Conservation (phyloP, 1,284 basidiomycete species). For the Ceratobasidium sp. region DNA sequence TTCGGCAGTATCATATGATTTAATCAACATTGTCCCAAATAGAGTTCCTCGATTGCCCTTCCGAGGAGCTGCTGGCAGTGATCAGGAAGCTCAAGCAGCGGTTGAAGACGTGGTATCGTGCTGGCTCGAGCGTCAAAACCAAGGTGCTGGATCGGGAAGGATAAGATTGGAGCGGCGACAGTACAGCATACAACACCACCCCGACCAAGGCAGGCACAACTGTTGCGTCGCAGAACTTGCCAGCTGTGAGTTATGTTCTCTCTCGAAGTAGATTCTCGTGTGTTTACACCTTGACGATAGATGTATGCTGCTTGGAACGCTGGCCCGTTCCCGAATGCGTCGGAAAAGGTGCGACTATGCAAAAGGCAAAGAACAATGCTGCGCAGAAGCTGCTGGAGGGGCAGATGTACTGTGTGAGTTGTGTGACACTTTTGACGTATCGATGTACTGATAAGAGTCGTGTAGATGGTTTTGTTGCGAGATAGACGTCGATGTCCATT, state of each 20-base stretch:
- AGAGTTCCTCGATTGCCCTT: neutral
- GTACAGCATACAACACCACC: neutral
- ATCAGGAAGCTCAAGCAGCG: neutral
- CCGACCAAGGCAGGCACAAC: neutral
- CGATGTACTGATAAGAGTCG: neutral
- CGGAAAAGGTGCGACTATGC: neutral
- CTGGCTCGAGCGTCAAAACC: neutral
- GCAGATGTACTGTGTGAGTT: conserved; percentile 19
- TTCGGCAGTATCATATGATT: neutral
- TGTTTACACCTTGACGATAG: neutral
- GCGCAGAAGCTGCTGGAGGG: conserved; percentile 13
- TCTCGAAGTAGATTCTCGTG: neutral
- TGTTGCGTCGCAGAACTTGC: neutral
- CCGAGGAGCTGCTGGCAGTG: neutral
- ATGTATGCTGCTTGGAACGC: neutral
- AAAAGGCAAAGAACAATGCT: conserved; percentile 1
- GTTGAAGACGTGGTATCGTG: neutral
- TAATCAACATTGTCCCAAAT: neutral
- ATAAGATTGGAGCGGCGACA: neutral
- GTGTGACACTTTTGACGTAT: neutral
- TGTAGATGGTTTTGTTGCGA: neutral
- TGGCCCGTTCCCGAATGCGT: conserved; percentile 8
- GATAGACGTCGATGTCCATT: neutral
- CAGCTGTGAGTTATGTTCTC: neutral
- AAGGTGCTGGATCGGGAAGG: neutral